Evolutionary conservation across 805 yeast genomes (phyloP).

Genomic region (Saccharomycopsis fodiens): DNA sequence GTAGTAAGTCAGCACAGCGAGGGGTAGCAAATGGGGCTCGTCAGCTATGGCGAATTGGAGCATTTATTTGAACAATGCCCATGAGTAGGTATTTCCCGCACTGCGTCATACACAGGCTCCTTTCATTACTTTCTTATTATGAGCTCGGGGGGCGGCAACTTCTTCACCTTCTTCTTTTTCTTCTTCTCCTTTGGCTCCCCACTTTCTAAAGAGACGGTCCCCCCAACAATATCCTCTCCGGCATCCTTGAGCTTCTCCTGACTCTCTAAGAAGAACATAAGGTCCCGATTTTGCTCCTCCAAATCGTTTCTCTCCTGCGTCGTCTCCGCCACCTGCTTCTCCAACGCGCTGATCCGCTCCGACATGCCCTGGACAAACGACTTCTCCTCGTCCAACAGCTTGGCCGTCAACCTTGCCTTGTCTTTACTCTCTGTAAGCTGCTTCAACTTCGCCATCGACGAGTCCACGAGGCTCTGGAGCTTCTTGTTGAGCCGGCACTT

Average conservation of each 20-base stretch:
- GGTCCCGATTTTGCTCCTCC: slow-evolving; percentile 59
- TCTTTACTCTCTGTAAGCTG: slow-evolving; percentile 21
- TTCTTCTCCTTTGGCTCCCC: neutral
- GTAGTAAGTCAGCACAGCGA: no score
- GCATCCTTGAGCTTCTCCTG: slow-evolving; percentile 67
- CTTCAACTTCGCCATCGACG: neutral
- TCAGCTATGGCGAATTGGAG: no score
- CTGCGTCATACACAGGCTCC: no score
- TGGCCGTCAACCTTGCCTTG: slow-evolving; percentile 26
- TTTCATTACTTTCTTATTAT: no score
- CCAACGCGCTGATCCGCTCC: slow-evolving; percentile 32
- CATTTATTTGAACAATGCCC: no score
- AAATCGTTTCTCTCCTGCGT: slow-evolving; percentile 32
- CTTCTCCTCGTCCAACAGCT: slow-evolving; percentile 39
- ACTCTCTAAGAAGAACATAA: slow-evolving; percentile 74
- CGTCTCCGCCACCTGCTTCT: slow-evolving; percentile 22
- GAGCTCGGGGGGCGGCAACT: slow-evolving; percentile 12
- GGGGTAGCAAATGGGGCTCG: no score
- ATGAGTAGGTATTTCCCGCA: no score
- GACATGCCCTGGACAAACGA: slow-evolving; percentile 35
- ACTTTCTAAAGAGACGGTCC: slow-evolving; percentile 43
- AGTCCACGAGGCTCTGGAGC: slow-evolving; percentile 11
- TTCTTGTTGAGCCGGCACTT: neutral
- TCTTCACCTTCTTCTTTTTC: slow-evolving; percentile 14
- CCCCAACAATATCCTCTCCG: slow-evolving; percentile 65